phyloP scores from a whole-genome alignment of 2,329 filamentous ascomycete species.

The Fusarium subglutinans region DNA sequence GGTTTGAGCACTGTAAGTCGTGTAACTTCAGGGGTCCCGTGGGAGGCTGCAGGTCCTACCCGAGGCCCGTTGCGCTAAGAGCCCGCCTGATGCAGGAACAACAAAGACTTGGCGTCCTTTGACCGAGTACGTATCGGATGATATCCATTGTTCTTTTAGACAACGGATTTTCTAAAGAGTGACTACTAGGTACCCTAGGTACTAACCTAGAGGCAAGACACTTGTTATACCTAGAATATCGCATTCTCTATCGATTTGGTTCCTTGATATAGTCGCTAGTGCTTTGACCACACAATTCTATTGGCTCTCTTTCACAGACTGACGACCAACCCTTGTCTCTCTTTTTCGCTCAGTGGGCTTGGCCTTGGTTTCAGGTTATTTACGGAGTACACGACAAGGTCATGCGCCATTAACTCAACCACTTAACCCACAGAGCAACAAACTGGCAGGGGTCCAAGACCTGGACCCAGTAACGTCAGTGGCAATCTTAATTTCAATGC shows the following conservation, averaged over 20 bases:
- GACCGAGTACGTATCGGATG: not conserved
- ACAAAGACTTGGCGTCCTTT: conserved; percentile 17
- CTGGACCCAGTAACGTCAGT: conserved; percentile 24
- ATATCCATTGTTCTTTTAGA: not conserved
- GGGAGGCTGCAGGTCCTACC: conserved; percentile 25
- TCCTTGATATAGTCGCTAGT: not conserved
- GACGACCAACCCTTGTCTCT: conserved; percentile 3
- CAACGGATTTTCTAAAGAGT: not conserved
- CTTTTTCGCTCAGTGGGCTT: conserved; percentile 4
- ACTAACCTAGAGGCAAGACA: not conserved
- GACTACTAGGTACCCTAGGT: not conserved
- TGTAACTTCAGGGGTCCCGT: conserved; percentile 15
- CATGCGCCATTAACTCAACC: conserved; percentile 25
- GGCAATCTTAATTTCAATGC: conserved; percentile 34
- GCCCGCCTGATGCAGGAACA: conserved; percentile 40
- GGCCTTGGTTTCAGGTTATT: conserved; percentile 35
- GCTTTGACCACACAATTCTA: not conserved
- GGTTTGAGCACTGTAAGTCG: not conserved
- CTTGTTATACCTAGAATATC: not conserved
- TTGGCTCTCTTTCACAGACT: not conserved
- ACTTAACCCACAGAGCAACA: not conserved
- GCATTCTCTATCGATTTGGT: not conserved
- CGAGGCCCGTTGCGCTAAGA: conserved; percentile 35
- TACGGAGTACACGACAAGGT: conserved; percentile 18
- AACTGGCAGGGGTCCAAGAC: conserved; percentile 7